These are phyloP conservation scores for Mucor irregularis DNA, from an alignment of 371 early-diverging fungal genomes.

Conservation along the genomic window DNA sequence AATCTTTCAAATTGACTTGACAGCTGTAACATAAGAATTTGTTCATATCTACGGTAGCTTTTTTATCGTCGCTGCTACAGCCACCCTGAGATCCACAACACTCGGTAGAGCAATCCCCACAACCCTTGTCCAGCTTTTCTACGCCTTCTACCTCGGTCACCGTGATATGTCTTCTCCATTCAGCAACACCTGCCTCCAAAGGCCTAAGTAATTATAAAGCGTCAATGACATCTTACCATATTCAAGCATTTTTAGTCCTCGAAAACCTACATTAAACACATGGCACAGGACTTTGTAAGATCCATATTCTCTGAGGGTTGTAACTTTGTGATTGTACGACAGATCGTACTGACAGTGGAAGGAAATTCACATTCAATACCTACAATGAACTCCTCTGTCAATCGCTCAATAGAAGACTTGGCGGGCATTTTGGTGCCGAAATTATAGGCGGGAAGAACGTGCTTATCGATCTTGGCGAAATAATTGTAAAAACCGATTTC, in stretches of 20 bases:
- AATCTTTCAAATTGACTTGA: constrained; percentile 57
- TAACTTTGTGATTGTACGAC: constrained; percentile 81
- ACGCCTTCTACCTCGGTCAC: constrained; percentile 33
- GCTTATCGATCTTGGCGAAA: constrained; percentile 45
- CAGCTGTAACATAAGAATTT: constrained; percentile 60
- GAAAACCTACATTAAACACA: constrained; percentile 48
- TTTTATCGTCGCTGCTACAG: constrained; percentile 5
- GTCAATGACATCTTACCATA: no score
- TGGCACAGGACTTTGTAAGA: constrained; percentile 44
- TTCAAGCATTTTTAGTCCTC: constrained; percentile 25
- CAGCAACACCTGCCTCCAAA: constrained; percentile 46
- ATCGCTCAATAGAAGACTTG: constrained; percentile 67
- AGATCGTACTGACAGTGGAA: constrained; percentile 85
- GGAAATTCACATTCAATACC: constrained; percentile 83
- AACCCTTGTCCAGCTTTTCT: not conserved
- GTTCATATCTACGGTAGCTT: constrained; percentile 31
- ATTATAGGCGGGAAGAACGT: constrained; percentile 46
- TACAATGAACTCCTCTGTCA: constrained; percentile 81
- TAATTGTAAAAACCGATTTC: constrained; percentile 79
- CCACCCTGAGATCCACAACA: constrained; percentile 31
- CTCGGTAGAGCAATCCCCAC: constrained; percentile 7
- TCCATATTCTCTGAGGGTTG: constrained; percentile 50
- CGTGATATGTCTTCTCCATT: constrained; percentile 59
- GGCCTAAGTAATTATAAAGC: no score
- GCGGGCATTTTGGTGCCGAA: constrained; percentile 57